Base-by-base conservation (phyloP, 1,284 basidiomycete genomes). In the Mycosarcoma mackinlayi region DNA sequence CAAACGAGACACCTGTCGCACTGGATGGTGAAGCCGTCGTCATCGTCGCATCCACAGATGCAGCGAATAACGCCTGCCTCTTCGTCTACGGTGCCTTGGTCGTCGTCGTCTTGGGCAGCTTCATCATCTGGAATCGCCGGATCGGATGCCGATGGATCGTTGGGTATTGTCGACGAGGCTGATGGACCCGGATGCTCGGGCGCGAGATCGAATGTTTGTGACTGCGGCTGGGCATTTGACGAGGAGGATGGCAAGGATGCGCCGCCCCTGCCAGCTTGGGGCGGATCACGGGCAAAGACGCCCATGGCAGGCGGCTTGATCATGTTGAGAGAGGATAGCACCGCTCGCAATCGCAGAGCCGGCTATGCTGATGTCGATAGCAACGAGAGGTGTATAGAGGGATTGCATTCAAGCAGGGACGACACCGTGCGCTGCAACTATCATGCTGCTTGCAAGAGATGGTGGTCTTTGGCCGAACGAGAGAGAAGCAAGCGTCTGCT, bases 1-100 rank as follows among this genome's bases (percentile, higher is more conserved):
- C 94, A 96, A 18, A 91, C 88, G 23, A 88, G 87, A 83, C 94
- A 97, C 50, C 86, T 84, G 82, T 96, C 94, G 84, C 94, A 97
- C 24, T 92, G 92, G 59, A 96, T 93, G 16, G 90, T 92, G 84
- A 93, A 94, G 16, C 93, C 93, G 81, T 94, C 93, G 84, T 94
- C 94, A 75, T 89, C 87, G 39, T 87, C 85, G 65, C 78, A 83
- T 8, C 73, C 88, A 77, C 92, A 93, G 49, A 92, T 90, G 79
- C 92, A 93, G 42, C 76, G 63, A 30, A 78, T 78, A 38, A 78
- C 58, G 30, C 76, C 76, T 13, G 73, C 57, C 39, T 78, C 76
- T 30, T 78, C 76, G 48, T 78, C 76, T 25, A 73, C 71, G 3
- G 76, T 78, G 42, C 69, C 75, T 33, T 73, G 72, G 38, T 76